Base-by-base conservation (phyloP, 2,329 filamentous ascomycete genomes). In the Colletotrichum abscissum region DNA sequence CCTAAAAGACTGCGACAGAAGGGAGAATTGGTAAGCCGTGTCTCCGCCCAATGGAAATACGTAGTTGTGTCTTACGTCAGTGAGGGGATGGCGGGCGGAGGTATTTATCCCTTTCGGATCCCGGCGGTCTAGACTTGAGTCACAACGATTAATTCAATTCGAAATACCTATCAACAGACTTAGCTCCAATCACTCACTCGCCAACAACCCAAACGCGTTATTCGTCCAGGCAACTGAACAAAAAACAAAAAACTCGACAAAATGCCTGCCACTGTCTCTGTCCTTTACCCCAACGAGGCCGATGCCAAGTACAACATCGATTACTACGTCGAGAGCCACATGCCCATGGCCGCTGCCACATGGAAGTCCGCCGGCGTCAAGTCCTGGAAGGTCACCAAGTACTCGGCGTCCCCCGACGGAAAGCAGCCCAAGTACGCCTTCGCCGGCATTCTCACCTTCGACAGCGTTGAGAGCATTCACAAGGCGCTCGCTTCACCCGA, bases 201-300 rank as follows among this genome's bases (percentile, higher is more conserved):
- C n/a, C 12, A 12, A 49, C 19, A 11, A 30, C 5, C 8, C 8
- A 11, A 24, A 5, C 8, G 19, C 7, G 22, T 6, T n/a, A 24
- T 14, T 19, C 14, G 11, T 56, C 26, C n/a, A 16, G 19, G 28
- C 35, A 55, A 3, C 1, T 8, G 16, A 19, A 19, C 14, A 3
- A 14, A 7, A 59, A 38, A 8, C 5, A 12, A 30, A 3, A 7
- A 35, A 56, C 28, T 14, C 56, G 35, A 26, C 57, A 69, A 49
- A 16, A 74, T 74, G 73, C n/a, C 73, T 4, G 42, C 57, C 70
- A 66, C 73, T 22, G n/a, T 74, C 33, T 63, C 42, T 5, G 65
- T 74, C 3, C 55, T 74, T 35, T 74, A 86, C 57, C 73, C 73
- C 49, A 74, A 74, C 52, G 73, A 73, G 52, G 55, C 73, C n/a